Base-by-base conservation (phyloP, 2,329 filamentous ascomycete genomes). In the Allantophomopsis lycopodina region DNA sequence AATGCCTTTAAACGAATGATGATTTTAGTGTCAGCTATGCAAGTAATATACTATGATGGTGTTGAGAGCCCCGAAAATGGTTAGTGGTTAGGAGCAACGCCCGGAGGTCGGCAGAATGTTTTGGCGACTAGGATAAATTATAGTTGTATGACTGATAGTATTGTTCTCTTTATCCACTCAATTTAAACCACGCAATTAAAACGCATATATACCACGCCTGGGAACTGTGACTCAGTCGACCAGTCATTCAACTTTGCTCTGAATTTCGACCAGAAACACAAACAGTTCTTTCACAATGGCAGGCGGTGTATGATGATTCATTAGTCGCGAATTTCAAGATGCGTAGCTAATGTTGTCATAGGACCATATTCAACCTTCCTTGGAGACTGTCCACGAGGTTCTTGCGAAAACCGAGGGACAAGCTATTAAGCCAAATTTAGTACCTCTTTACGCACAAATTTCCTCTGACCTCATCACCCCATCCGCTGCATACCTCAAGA, bases 381-480 rank as follows among this genome's bases (percentile, higher is more conserved):
- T 82, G 37, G 70, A 79, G 48, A 68, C 69, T 17, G 65, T 80
- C 40, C 66, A 62, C 47, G 64, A 72, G 40, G 64, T 79, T 36
- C 58, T 82, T 47, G 57, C 64, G 35, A 61, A 65, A 40, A 66
- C 68, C 16, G 61, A 60, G 50, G 59, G 62, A 18, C 64, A 68
- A 32, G 55, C 66, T 40, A 72, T 73, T 48, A 64, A 76, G 42
- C 55, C 82, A 3, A 94, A 91, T 52, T 73, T 93, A 45, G 73
- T 94, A 7, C 86, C 87, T 2, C 60, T 94, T 33, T 87, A 80
- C 60, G 79, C 83, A 18, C 84, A 88, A 47, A 86, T 94, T 51
- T 78, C 86, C 5, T 89, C 89, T 51, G 89, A 95, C 60, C 79
- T 96, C 49, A 73, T 96, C 58, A 98, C 89, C 1, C 91, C 91